Evolutionary conservation across 495 filamentous ascomycete species (phyloP), one percentile per base, ranked within the genome.

Genomic region (Zalerion maritima): DNA sequence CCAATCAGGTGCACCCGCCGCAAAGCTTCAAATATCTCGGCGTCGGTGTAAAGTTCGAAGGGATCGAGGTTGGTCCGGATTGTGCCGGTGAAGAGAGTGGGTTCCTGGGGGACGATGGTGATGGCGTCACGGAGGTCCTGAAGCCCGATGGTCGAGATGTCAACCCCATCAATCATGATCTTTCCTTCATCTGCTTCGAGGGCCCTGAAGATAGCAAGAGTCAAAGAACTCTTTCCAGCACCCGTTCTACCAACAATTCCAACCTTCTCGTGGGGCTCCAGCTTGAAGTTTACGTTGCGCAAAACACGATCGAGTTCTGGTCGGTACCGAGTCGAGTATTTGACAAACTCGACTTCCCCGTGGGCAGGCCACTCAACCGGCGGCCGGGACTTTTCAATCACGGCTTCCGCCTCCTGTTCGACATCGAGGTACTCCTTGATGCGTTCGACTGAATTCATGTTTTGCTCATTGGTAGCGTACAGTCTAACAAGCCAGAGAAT

Each of bases 371-470:
- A 99, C 40, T 79, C 69, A 3, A 61, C 48, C 0, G 74, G 55
- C 5, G 91, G 86, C 19, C 81, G 67, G 27, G 76, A 78, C 24
- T 93, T 71, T 19, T 80, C 71, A 26, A 92, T 73, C 35, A 93
- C 62, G 5, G 79, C 60, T 3, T 59, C 60, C 0, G 91, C 86
- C 52, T 99, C 91, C 44, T 94, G 89, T 44, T 96, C 89, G 3
- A 96, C 79, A 17, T 94, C 85, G 7, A 99, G 70, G 43, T 94
- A 99, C 54, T 99, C 89, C 47, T 86, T 82, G 41, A 99, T 79
- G 31, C 91, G 78, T 56, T 99, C 91, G n/a, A 99, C 86, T 1
- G 85, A 87, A 56, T 99, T 99, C 91, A 99, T 96, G 53, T 92
- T 96, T 55, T 96, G 91, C 50, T 99, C 91, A 42, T 94, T 92